phyloP scores from a whole-genome alignment of 2,329 filamentous ascomycete species.

The Xylaria sp. region DNA sequence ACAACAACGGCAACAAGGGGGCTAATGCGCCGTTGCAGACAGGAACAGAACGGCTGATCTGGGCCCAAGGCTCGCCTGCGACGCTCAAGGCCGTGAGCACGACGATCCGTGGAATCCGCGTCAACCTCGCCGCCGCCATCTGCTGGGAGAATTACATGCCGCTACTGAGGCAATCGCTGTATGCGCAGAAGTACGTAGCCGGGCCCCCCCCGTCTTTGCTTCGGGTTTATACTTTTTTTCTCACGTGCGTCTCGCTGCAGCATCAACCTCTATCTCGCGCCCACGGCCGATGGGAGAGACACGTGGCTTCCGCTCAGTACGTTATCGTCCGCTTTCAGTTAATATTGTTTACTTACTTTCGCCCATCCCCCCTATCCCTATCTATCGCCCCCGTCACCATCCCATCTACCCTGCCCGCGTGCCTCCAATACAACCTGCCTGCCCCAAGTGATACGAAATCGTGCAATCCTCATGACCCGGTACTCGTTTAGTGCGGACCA shows the following conservation, averaged over 20 bases:
- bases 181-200: slow-evolving; percentile 70
- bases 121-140: slow-evolving; percentile 86
- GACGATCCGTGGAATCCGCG: slow-evolving; percentile 74
- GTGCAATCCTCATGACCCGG: background rate
- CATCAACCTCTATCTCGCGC: slow-evolving; percentile 88
- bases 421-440: background rate
- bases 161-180: slow-evolving; percentile 79
- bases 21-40: slow-evolving; percentile 25
- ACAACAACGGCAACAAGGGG: background rate
- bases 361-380: slow-evolving; percentile 55
- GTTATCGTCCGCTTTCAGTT: background rate
- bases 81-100: slow-evolving; percentile 82
- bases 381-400: background rate
- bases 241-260: slow-evolving; percentile 7
- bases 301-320: slow-evolving; percentile 67
- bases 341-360: too few species aligned
- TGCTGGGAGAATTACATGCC: slow-evolving; percentile 99
- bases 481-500: slow-evolving; percentile 65
- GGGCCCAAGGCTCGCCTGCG: slow-evolving; percentile 82
- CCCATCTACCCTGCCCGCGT: background rate
- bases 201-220: background rate
- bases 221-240: background rate
- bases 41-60: slow-evolving; percentile 76
- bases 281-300: slow-evolving; percentile 84
- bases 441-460: background rate